Conservation (phyloP, 1,284 basidiomycete genomes). For the Afroboletus lepidellus region DNA sequence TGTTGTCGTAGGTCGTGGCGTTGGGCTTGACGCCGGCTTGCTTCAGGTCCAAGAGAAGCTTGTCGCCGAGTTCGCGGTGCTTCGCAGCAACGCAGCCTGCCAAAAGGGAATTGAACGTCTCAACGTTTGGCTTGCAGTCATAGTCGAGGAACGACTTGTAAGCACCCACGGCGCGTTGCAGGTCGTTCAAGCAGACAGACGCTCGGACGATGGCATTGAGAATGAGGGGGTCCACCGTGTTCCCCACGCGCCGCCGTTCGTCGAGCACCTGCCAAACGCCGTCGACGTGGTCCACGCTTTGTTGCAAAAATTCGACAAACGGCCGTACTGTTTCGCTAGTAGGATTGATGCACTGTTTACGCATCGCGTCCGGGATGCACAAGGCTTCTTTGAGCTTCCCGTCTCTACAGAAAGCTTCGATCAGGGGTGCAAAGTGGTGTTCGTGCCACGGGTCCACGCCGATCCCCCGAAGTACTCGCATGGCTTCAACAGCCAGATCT, state of each 20-base stretch:
- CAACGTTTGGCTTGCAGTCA: conserved; percentile 53
- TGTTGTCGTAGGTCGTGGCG: conserved; percentile 58
- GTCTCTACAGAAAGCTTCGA: conserved; percentile 60
- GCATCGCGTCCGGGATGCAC: conserved; percentile 54
- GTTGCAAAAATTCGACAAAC: conserved; percentile 50
- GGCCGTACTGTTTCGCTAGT: conserved; percentile 47
- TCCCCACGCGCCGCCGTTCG: conserved; percentile 52
- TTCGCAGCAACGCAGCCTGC: conserved; percentile 55
- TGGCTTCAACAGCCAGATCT: conserved; percentile 63
- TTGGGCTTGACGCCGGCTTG: conserved; percentile 53
- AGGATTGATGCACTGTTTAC: conserved; percentile 45
- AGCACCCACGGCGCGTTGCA: conserved; percentile 75
- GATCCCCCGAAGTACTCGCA: conserved; percentile 51
- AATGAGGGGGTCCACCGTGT: conserved; percentile 53
- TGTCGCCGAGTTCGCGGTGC: conserved; percentile 61
- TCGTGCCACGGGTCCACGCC: conserved; percentile 54
- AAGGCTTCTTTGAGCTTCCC: conserved; percentile 60
- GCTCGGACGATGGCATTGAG: conserved; percentile 71
- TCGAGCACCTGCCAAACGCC: conserved; percentile 65
- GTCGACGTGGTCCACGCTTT: conserved; percentile 58
- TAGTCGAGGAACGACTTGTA: conserved; percentile 66
- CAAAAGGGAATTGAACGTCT: conserved; percentile 72
- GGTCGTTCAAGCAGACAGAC: conserved; percentile 57
- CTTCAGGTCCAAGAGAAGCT: conserved; percentile 62
- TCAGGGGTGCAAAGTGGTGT: conserved; percentile 66